Evolutionary conservation across 768 basidiomycete genomes (phyloP).

Genomic region (Termitomyces sp.): DNA sequence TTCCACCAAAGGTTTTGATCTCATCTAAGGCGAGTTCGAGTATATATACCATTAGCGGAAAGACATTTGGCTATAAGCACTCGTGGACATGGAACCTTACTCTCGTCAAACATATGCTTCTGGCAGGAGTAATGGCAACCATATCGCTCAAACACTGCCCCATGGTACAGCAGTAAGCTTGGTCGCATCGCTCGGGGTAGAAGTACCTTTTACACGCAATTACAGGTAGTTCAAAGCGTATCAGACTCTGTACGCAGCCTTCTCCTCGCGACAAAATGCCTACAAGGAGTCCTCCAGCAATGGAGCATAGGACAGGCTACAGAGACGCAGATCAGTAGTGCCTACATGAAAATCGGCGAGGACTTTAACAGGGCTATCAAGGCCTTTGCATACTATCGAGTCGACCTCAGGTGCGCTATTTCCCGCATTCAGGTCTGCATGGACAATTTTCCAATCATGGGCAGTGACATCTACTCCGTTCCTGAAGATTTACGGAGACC

Average conservation of each 20-base stretch:
- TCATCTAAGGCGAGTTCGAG: neutral
- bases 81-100: neutral
- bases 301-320: constrained; percentile 61
- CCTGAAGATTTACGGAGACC: constrained; percentile 61
- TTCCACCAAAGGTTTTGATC: neutral
- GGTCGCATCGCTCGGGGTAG: neutral
- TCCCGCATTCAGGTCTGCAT: neutral
- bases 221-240: constrained; percentile 31
- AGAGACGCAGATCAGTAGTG: constrained; percentile 77
- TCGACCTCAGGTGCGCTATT: constrained; percentile 55
- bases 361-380: constrained; percentile 78
- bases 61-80: neutral
- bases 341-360: constrained; percentile 85
- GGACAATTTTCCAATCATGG: neutral
- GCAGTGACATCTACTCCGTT: constrained; percentile 58
- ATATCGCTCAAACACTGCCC: neutral
- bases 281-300: constrained; percentile 67
- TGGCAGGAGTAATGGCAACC: neutral
- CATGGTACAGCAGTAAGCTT: neutral
- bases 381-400: constrained; percentile 69
- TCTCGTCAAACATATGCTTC: neutral
- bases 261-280: constrained; percentile 73
- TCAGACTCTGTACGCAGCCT: constrained; percentile 56
- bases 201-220: neutral
- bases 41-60: neutral